Evolutionary conservation across 192 early-diverging fungal genomes (phyloP), one percentile per base, ranked within the genome.

Genomic region (Mortierella alpina): DNA sequence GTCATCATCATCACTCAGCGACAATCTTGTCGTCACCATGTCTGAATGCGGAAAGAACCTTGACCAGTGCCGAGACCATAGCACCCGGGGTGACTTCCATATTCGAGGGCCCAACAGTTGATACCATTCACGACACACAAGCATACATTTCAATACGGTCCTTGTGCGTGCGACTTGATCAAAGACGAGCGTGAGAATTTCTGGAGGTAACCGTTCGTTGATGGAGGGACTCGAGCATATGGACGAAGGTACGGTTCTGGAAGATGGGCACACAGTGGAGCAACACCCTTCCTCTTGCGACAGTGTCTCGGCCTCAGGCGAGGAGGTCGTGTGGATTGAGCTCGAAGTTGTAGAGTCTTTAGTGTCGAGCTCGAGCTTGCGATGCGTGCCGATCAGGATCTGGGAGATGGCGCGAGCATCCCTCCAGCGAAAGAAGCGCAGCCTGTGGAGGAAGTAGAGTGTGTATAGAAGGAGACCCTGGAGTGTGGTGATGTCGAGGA

Each of bases 31-130:
- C 31, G 31, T 31, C 31, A 31, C 31, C 23, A 63, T 15, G 41
- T 54, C 1, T n/a, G 46, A 45, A 41, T 72, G 49, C 10, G 77
- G 77, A 20, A 68, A 53, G 42, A 72, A 80, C 11, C 70, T 49
- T 5, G 77, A 72, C 77, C 77, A 80, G 18, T 80, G 69, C 39
- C 61, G 49, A 9, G 77, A 80, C 77, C 77, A 80, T 39, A 80
- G 77, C 22, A 80, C 54, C 8, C 77, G 70, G 13, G 77, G 77
- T 3, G 50, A 6, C 23, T 47, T 80, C 77, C 77, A 80, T 4
- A 80, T 17, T 1, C 15, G 0, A n/a, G 77, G 77, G n/a, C 77
- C 77, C 1, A 72, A 48, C 1, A 80, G 60, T 8, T 51, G 40
- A 42, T 68, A 64, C 77, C 77, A 80, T 7, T 47, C 63, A 42